These are phyloP conservation scores for Sphenostylis stenocarpa DNA, from an alignment of 306 rosid species.

Conservation along the genomic window DNA sequence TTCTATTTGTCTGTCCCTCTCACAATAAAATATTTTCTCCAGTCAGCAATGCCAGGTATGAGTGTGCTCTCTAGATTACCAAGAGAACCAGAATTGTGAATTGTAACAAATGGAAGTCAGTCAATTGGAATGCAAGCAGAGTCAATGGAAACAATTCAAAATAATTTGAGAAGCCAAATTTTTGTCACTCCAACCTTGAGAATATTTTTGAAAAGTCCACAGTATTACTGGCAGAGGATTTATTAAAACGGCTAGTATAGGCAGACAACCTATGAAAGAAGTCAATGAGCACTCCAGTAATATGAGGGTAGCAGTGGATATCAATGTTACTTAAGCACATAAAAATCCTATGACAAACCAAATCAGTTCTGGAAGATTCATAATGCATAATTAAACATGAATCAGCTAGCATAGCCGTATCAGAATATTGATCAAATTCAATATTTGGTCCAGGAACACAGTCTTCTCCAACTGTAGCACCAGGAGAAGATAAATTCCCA, in stretches of 20 bases:
- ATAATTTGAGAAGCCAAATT: conserved; percentile 90
- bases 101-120: conserved; percentile 73
- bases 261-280: conserved; percentile 59
- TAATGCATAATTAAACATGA: conserved; percentile 60
- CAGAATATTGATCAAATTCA: conserved; percentile 45
- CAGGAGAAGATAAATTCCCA: conserved; percentile 46
- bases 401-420: conserved; percentile 32
- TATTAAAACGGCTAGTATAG: conserved; percentile 34
- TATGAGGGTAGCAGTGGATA: conserved; percentile 78
- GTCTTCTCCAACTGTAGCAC: conserved; percentile 41
- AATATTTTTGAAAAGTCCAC: conserved; percentile 35
- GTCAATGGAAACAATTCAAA: conserved; percentile 61
- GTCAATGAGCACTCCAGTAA: conserved; percentile 54
- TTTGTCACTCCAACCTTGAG: conserved; percentile 49
- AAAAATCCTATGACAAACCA: conserved; percentile 38
- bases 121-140: conserved; percentile 72
- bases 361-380: conserved; percentile 47
- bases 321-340: conserved; percentile 57
- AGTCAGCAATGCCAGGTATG: conserved; percentile 52
- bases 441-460: conserved; percentile 35
- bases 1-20: conserved; percentile 53
- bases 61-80: conserved; percentile 61
- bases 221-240: conserved; percentile 28
- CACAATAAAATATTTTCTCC: conserved; percentile 68
- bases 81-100: conserved; percentile 62